phyloP scores from a whole-genome alignment of 129 eudicot species.

The Artemisia argyi region DNA sequence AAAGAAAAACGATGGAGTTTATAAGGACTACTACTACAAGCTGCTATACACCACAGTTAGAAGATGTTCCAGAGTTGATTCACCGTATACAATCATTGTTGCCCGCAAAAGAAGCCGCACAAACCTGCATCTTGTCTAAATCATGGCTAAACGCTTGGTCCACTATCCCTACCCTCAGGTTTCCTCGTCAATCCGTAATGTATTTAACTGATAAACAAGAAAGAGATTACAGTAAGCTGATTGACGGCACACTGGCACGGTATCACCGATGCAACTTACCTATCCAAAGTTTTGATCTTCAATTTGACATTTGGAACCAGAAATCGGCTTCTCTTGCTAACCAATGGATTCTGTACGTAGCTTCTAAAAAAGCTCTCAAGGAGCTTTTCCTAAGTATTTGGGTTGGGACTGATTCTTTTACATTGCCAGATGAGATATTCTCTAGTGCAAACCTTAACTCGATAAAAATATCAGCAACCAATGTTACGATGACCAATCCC shows the following conservation, averaged over 20 bases:
- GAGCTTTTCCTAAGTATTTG: not conserved
- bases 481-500: not conserved
- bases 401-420: not conserved
- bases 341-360: not conserved
- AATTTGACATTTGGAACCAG: not conserved
- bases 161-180: conserved; percentile 1
- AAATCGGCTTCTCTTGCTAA: not conserved
- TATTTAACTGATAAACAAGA: not conserved
- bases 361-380: not conserved
- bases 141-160: conserved; percentile 16
- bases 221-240: no score
- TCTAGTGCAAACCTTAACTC: not conserved
- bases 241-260: no score
- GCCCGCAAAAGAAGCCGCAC: not conserved
- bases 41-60: no score
- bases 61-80: no score
- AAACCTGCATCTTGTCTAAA: not conserved
- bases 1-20: no score
- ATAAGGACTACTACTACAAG: no score
- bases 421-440: not conserved
- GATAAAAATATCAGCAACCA: not conserved
- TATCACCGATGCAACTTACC: not conserved
- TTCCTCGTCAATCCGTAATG: not conserved
- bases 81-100: not conserved
- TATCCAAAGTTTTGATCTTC: not conserved